Evolutionary conservation across 1,284 basidiomycete species (phyloP), one percentile per base, ranked within the genome.

Genomic region (Xanthoconium separans): DNA sequence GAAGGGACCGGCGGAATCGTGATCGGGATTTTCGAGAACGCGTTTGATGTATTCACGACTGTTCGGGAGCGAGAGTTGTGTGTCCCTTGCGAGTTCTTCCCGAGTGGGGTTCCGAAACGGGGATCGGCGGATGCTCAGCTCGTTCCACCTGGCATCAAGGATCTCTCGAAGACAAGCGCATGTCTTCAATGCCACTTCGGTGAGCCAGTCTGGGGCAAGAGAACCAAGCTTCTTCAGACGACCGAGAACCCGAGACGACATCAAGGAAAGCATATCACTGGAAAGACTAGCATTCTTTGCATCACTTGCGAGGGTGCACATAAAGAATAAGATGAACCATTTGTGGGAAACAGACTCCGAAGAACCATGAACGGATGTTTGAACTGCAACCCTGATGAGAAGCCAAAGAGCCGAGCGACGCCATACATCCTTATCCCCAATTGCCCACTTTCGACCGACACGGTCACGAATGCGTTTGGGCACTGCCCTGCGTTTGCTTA

Each of bases 181-280:
- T 11, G 62, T 43, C 44, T 43, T 9, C 20, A 57, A 34, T 2
- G 42, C 54, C 31, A 41, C 45, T 1, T 39, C 39, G 4, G 43
- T 59, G 2, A 62, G 47, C 57, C 60, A 49, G 1, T 30, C 7
- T 0, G 60, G 44, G 6, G 31, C 8, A 8, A 53, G 52, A 5
- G 40, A 4, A 0, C 42, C 53, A 10, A 78, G 59, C 57, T 80
- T 77, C 41, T 61, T 54, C 9, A 73, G 43, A 12, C 76, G 69
- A 2, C 65, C 61, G 30, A 63, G 61, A 6, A 73, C 54, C 56
- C 77, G 77, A 7, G 51, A 31, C 2, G 55, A 56, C 37, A 63
- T 55, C 48, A 22, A 52, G 13, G 56, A 44, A 9, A 77, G 61
- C 1, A 73, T 44, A 42, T 76, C 70, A 40, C 60, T 70, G 1